Percentiles rank a stretch among this genome's conserved stretches.
These are phyloP conservation scores for Nasturtium officinale DNA, from an alignment of 345 rosid species.

Conservation along the genomic window DNA sequence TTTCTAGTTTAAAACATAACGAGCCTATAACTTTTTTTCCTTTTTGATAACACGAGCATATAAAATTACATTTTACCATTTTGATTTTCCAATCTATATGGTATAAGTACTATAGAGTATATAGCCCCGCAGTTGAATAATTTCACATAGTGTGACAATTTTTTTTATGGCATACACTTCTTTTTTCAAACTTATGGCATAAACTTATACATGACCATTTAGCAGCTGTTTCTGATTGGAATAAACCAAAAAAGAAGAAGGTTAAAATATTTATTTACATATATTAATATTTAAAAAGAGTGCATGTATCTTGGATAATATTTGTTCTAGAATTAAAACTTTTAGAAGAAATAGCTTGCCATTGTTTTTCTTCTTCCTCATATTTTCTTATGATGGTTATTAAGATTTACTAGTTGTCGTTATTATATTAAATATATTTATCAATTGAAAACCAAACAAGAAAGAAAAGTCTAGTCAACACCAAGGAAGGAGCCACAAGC, in stretches of 20 bases:
- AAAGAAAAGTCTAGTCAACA: constrained; percentile 61
- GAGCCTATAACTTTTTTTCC: not conserved
- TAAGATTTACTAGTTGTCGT: constrained; percentile 26
- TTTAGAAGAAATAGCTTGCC: not conserved
- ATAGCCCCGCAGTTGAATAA: not conserved
- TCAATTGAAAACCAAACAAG: constrained; percentile 33
- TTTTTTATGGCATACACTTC: too few relatives aligned
- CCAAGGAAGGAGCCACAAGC: constrained; percentile 36
- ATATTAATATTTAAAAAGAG: not conserved
- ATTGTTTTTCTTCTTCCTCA: not conserved
- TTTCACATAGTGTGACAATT: constrained; percentile 1
- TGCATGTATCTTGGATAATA: not conserved
- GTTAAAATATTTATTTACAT: not conserved
- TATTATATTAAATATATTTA: constrained; percentile 30
- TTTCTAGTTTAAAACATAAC: not conserved
- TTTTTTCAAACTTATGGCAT: too few relatives aligned
- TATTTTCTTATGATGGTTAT: constrained; percentile 1
- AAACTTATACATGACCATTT: constrained; percentile 1
- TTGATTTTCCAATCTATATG: not conserved
- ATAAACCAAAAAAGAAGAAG: not conserved
- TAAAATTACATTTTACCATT: not conserved
- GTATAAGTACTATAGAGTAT: not conserved
- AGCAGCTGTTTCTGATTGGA: not conserved
- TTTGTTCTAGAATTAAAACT: too few relatives aligned
- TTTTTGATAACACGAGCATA: not conserved